Percentiles rank a stretch among this genome's conserved stretches.
Evolutionary conservation across 2,329 filamentous ascomycete species (phyloP).

Genomic region (Paramyrothecium roridum): DNA sequence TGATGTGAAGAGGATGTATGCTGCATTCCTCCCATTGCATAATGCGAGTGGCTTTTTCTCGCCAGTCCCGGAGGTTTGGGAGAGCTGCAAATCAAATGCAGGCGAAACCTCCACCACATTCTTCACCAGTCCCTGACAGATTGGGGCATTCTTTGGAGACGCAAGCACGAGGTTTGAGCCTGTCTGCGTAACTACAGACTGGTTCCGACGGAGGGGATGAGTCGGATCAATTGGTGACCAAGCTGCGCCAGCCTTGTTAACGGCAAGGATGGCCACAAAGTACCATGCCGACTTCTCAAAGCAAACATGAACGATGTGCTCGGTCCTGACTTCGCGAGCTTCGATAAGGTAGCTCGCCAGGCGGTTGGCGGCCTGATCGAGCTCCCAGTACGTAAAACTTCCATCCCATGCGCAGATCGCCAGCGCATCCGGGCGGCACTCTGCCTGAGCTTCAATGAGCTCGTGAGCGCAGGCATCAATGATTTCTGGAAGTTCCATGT

Average conservation of each 20-base stretch:
- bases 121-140: conserved; percentile 5
- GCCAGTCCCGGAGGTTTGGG: neutral
- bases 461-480: conserved; percentile 2
- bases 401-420: conserved; percentile 12
- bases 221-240: conserved; percentile 10
- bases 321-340: neutral
- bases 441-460: conserved; percentile 6
- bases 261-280: conserved; percentile 10
- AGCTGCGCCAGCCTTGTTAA: conserved; percentile 11
- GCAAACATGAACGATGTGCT: conserved; percentile 5
- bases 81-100: neutral
- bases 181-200: neutral
- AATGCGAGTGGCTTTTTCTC: neutral
- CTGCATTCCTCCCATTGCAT: neutral
- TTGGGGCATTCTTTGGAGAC: neutral
- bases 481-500: too few relatives aligned
- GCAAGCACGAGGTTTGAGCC: neutral
- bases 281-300: conserved; percentile 11
- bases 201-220: conserved; percentile 2
- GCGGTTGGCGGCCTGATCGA: conserved; percentile 12
- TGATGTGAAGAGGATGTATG: conserved; percentile 10
- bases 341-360: conserved; percentile 8
- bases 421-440: neutral
- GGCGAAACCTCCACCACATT: neutral
- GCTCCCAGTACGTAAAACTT: conserved; percentile 33